Base-by-base conservation (phyloP, 208 protist genomes). In the Lotmaria passim region DNA sequence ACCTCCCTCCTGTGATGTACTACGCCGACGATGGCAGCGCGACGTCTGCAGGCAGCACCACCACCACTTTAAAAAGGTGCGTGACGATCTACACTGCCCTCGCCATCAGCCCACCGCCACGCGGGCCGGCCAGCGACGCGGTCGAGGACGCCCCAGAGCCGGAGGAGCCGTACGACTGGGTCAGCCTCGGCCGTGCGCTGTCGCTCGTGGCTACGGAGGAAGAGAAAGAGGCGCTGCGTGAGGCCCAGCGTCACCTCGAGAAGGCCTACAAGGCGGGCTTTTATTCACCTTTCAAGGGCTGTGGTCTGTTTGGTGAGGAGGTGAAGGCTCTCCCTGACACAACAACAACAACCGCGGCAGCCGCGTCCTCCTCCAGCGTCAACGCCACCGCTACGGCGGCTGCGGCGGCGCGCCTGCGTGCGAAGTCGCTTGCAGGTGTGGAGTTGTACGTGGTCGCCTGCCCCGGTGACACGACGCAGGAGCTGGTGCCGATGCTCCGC, bases 91-190 rank as follows among this genome's bases (percentile, higher is more conserved):
- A 86, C 74, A 57, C 77, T 11, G 79, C 78, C 30, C 68, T 94
- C 31, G 86, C 89, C 33, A 77, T 89, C 59, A 78, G 53, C 15
- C 75, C 89, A n/a, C 73, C 89, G 44, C 78, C 84, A 36, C 76
- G 79, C 19, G 86, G 83, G 31, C 44, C 78, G 24, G 75, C 72
- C 14, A 81, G 78, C 58, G 89, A 95, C 64, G 71, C 57, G 11
- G 60, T 82, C 14, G 87, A 92, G 65, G 86, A 92, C 50, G 70
- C 51, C 7, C 81, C 73, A 15, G 75, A 86, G 66, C 75, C 71
- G 26, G 70, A 73, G 51, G 86, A 95, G 70, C 85, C 86, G 19
- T 95, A 93, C 63, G 87, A 95, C 69, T 95, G 87, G 86, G 79
- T 91, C 26, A 85, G 84, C 61, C 88, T 82, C 58, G 43, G 28